Evolutionary conservation across 495 filamentous ascomycete genomes (phyloP).

Genomic region (Aspergillus ostianus): DNA sequence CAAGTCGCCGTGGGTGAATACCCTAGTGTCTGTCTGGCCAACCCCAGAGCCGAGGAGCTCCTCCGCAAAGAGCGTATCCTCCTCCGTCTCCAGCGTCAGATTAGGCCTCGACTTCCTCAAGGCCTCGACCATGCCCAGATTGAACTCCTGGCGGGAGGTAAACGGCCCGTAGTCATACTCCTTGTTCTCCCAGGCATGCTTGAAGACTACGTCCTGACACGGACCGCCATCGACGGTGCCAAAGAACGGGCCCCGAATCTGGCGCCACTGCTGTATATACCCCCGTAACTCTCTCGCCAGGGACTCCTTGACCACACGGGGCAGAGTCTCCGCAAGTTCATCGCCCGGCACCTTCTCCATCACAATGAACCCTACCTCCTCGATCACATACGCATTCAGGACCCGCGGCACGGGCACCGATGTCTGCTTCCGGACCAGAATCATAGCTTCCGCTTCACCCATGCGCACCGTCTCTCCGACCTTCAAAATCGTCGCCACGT

Average conservation of each 20-base stretch:
- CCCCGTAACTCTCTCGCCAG: slow-evolving; percentile 14
- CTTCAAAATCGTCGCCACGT: slow-evolving; percentile 19
- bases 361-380: slow-evolving; percentile 28
- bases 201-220: slow-evolving; percentile 19
- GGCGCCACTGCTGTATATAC: slow-evolving; percentile 21
- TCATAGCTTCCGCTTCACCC: slow-evolving; percentile 28
- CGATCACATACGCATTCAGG: slow-evolving; percentile 26
- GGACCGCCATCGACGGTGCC: slow-evolving; percentile 24
- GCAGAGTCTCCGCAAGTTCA: slow-evolving; percentile 13
- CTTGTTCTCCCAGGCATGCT: slow-evolving; percentile 19
- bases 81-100: slow-evolving; percentile 6
- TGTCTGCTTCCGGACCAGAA: slow-evolving; percentile 20
- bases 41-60: slow-evolving; percentile 13
- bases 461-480: slow-evolving; percentile 19
- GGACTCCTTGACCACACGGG: slow-evolving; percentile 5
- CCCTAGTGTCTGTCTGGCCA: slow-evolving; percentile 5
- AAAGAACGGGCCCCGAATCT: slow-evolving; percentile 18
- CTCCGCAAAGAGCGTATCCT: slow-evolving; percentile 16
- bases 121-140: slow-evolving; percentile 23
- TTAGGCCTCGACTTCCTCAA: slow-evolving; percentile 16
- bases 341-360: slow-evolving; percentile 27
- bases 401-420: slow-evolving; percentile 31
- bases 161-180: slow-evolving; percentile 22
- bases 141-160: slow-evolving; percentile 15
- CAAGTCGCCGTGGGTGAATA: slow-evolving; percentile 22